Evolutionary conservation across 495 filamentous ascomycete genomes (phyloP).

Genomic region (Tuber magnatum): DNA sequence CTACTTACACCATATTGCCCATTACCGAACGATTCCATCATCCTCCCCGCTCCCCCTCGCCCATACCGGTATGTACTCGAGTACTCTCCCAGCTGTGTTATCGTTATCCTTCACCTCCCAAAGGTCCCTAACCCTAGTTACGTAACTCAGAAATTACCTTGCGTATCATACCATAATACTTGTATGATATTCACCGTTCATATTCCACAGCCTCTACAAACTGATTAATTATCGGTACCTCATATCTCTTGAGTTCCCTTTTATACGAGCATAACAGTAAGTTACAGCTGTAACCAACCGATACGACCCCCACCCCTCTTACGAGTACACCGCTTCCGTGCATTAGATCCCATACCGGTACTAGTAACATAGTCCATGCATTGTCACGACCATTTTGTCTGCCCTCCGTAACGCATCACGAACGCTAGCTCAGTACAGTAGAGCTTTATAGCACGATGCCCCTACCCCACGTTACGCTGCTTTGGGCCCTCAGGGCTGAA

Average conservation of each 20-base stretch:
- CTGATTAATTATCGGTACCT: conserved; percentile 5
- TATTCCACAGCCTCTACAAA: conserved; percentile 1
- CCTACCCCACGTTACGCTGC: neutral
- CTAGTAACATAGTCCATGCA: neutral
- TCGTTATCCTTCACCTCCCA: neutral
- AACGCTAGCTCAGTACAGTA: neutral
- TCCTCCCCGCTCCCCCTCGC: neutral
- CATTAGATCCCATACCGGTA: neutral
- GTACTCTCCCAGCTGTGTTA: neutral
- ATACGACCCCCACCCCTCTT: neutral
- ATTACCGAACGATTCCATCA: neutral
- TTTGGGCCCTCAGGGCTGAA: neutral
- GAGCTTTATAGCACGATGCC: neutral
- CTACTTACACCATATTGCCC: neutral
- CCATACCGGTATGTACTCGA: neutral
- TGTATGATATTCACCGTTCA: neutral
- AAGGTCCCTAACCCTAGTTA: conserved; percentile 19
- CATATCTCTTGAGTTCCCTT: conserved; percentile 4
- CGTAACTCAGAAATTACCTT: conserved; percentile 15
- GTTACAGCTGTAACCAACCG: conserved; percentile 6
- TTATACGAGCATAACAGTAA: neutral
- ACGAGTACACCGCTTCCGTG: conserved; percentile 2
- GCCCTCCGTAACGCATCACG: neutral
- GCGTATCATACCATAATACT: too few relatives aligned
- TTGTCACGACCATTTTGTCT: neutral